Evolutionary conservation across 75 land plant species (phyloP).

Genomic region (Cunninghamia lanceolata): DNA sequence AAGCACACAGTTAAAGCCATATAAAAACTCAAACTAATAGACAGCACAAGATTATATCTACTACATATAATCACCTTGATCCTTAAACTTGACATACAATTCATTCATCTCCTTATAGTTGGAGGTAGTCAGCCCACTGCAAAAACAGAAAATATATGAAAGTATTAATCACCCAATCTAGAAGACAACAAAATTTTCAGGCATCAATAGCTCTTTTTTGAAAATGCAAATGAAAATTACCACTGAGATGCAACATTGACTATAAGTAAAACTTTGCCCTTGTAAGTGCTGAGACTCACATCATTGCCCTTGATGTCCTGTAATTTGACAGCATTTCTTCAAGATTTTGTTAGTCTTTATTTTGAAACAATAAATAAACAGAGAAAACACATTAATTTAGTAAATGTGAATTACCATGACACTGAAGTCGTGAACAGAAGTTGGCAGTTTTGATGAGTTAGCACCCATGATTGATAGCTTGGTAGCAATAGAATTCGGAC

Average conservation of each 20-base stretch:
- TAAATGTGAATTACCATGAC: not conserved
- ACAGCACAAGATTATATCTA: not conserved
- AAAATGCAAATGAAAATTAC: conserved; percentile 18
- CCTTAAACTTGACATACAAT: conserved; percentile 18
- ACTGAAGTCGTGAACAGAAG: not conserved
- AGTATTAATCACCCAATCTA: no score
- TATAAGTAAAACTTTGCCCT: conserved; percentile 80
- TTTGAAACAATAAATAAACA: not conserved
- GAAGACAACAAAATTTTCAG: no score
- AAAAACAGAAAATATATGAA: not conserved
- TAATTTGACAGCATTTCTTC: not conserved
- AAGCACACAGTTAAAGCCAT: no score
- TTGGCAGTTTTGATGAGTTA: not conserved
- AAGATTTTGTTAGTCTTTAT: not conserved
- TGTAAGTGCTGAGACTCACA: conserved; percentile 71
- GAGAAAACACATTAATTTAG: not conserved
- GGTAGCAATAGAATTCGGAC: not conserved
- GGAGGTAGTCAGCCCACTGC: conserved; percentile 74
- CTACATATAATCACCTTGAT: not conserved
- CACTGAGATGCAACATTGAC: conserved; percentile 59
- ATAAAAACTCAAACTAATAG: no score
- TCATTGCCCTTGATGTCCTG: conserved; percentile 78
- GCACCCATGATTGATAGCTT: not conserved
- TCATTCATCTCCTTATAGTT: conserved; percentile 72
- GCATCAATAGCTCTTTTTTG: no score